Conservation (phyloP, 2,329 filamentous ascomycete genomes). For the Xylariaceae sp. region DNA sequence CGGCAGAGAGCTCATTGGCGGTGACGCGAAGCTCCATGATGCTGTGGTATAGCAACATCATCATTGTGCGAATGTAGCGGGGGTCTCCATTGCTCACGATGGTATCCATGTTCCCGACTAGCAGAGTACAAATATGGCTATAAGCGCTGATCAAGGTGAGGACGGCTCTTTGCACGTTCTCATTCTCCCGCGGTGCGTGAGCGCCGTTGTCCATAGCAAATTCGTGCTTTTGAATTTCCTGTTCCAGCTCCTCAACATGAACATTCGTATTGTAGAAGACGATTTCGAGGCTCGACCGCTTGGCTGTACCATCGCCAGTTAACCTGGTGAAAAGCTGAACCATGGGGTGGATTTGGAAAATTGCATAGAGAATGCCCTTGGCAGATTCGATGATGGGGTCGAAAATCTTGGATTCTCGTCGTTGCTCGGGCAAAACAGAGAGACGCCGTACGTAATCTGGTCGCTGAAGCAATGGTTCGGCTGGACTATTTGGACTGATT, state of each 20-base stretch:
- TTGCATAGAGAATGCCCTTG: conserved; percentile 67
- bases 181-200: conserved; percentile 57
- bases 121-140: conserved; percentile 64
- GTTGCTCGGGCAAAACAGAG: conserved; percentile 64
- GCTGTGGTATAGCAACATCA: conserved; percentile 67
- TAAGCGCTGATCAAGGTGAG: conserved; percentile 66
- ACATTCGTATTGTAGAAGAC: conserved; percentile 70
- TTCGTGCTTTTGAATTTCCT: conserved; percentile 66
- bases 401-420: conserved; percentile 62
- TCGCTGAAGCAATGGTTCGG: conserved; percentile 59
- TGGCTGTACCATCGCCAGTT: conserved; percentile 61
- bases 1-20: conserved; percentile 34
- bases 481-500: conserved; percentile 62
- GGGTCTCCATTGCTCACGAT: conserved; percentile 68
- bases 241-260: conserved; percentile 67
- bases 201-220: conserved; percentile 52
- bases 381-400: conserved; percentile 67
- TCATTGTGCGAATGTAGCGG: conserved; percentile 66
- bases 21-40: conserved; percentile 68
- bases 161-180: conserved; percentile 65
- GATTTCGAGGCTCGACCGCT: conserved; percentile 66
- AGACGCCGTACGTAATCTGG: conserved; percentile 66
- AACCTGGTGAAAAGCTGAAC: conserved; percentile 67
- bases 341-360: conserved; percentile 69
- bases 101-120: conserved; percentile 64